Evolutionary conservation across 2,329 filamentous ascomycete genomes (phyloP).

Genomic region (Pezicula radicicola): DNA sequence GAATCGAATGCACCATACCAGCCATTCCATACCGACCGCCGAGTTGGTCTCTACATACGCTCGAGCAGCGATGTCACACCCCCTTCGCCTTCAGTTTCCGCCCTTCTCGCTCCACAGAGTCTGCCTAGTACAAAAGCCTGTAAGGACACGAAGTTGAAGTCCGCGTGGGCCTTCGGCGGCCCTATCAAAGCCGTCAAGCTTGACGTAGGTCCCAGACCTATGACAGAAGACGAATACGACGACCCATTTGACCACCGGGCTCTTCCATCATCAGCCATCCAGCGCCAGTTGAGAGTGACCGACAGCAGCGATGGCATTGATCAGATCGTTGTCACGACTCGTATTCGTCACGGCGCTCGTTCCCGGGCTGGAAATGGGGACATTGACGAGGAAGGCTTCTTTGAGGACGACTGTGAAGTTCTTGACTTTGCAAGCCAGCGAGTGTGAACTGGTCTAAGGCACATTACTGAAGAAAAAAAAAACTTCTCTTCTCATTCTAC

Average conservation of each 20-base stretch:
- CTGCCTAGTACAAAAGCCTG: slow-evolving; percentile 19
- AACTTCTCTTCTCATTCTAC: too few species aligned
- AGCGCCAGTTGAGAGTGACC: slow-evolving; percentile 55
- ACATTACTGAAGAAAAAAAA: too few species aligned
- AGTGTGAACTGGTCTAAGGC: slow-evolving; percentile 37
- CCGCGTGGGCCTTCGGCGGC: slow-evolving; percentile 59
- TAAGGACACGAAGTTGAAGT: slow-evolving; percentile 3
- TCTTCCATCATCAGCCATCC: slow-evolving; percentile 61
- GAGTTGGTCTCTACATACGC: slow-evolving; percentile 76
- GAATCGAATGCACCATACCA: slow-evolving; percentile 95
- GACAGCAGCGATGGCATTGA: slow-evolving; percentile 52
- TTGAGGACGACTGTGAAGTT: slow-evolving; percentile 90
- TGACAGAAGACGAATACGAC: slow-evolving; percentile 51
- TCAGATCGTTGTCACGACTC: slow-evolving; percentile 79
- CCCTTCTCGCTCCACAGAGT: slow-evolving; percentile 24
- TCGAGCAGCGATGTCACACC: slow-evolving; percentile 13
- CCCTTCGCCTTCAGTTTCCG: slow-evolving; percentile 22
- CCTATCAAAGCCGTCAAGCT: slow-evolving; percentile 47
- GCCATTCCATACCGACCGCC: slow-evolving; percentile 88
- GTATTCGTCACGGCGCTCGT: slow-evolving; percentile 60
- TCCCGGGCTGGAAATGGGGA: slow-evolving; percentile 34
- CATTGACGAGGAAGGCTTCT: slow-evolving; percentile 74
- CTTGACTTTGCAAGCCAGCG: slow-evolving; percentile 79
- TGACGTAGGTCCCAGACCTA: slow-evolving; percentile 45
- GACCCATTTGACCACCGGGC: slow-evolving; percentile 48